Conservation (phyloP, 352 stramenopile genomes). For the Globisporangium nagaii region DNA sequence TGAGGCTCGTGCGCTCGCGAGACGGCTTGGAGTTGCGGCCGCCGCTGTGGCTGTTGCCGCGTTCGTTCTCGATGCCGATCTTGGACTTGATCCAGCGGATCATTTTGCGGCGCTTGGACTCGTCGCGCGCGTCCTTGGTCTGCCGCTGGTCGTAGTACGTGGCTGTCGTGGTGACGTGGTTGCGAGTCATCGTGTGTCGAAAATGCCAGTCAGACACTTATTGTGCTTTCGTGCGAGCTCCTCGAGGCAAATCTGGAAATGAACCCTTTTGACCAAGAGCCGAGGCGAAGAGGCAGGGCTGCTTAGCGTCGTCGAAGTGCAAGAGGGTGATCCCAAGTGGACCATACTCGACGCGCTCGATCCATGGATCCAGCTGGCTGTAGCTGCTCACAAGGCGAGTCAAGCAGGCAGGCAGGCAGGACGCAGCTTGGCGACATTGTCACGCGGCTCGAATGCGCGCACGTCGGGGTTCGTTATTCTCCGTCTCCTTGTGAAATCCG, state of each 20-base stretch:
- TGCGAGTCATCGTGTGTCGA: constrained; percentile 11
- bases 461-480: not conserved
- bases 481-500: not conserved
- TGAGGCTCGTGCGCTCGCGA: not conserved
- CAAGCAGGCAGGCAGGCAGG: too few relatives aligned
- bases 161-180: not conserved
- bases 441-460: not conserved
- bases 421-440: constrained; percentile 1
- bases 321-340: not conserved
- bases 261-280: not conserved
- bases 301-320: not conserved
- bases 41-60: constrained; percentile 16
- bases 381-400: not conserved
- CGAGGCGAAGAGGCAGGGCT: not conserved
- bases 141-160: constrained; percentile 35
- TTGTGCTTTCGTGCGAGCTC: not conserved
- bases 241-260: constrained; percentile 1
- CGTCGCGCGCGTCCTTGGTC: constrained; percentile 27
- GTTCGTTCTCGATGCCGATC: constrained; percentile 26
- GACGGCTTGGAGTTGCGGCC: not conserved
- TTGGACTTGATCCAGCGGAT: constrained; percentile 59
- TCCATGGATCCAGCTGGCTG: not conserved
- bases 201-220: too few relatives aligned
- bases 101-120: constrained; percentile 51
- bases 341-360: not conserved